These are phyloP conservation scores for Bryum argenteum DNA, from an alignment of 225 moss, liverwort and hornwort genomes.

Conservation along the genomic window DNA sequence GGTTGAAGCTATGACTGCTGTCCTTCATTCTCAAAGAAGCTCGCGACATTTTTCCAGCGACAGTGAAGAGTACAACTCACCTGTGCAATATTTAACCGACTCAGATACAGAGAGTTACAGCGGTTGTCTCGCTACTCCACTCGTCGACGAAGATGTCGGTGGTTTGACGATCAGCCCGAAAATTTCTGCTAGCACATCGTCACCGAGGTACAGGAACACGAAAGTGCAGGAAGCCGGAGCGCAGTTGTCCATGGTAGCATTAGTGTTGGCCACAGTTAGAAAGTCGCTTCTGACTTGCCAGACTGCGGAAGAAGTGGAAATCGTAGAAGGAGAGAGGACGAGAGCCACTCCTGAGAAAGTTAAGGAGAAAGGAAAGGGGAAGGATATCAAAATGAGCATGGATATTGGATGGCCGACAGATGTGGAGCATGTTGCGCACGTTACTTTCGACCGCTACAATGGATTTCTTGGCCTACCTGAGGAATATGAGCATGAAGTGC, in stretches of 20 bases:
- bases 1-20: conserved; percentile 63
- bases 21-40: conserved; percentile 60
- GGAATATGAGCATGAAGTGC: conserved; percentile 92
- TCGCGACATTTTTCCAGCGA: conserved; percentile 55
- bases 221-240: conserved; percentile 53
- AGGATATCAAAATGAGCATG: conserved; percentile 71
- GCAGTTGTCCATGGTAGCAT: conserved; percentile 63
- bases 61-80: conserved; percentile 55
- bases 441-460: conserved; percentile 94
- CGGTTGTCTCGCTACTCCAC: conserved; percentile 49
- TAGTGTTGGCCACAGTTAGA: conserved; percentile 54
- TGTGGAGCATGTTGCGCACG: conserved; percentile 96
- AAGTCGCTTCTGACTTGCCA: conserved; percentile 63
- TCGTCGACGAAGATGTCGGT: conserved; percentile 32
- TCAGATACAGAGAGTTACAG: conserved; percentile 46
- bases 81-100: conserved; percentile 50
- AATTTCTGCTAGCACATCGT: conserved; percentile 29
- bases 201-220: conserved; percentile 42
- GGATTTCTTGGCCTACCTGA: conserved; percentile 94
- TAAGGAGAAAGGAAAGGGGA: conserved; percentile 51
- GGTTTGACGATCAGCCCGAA: conserved; percentile 34
- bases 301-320: conserved; percentile 49
- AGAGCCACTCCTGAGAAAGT: conserved; percentile 30
- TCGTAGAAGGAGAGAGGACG: conserved; percentile 37
- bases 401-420: conserved; percentile 97